Conservation (phyloP, 169 alveolate genomes). For the Eimeria sp. region DNA sequence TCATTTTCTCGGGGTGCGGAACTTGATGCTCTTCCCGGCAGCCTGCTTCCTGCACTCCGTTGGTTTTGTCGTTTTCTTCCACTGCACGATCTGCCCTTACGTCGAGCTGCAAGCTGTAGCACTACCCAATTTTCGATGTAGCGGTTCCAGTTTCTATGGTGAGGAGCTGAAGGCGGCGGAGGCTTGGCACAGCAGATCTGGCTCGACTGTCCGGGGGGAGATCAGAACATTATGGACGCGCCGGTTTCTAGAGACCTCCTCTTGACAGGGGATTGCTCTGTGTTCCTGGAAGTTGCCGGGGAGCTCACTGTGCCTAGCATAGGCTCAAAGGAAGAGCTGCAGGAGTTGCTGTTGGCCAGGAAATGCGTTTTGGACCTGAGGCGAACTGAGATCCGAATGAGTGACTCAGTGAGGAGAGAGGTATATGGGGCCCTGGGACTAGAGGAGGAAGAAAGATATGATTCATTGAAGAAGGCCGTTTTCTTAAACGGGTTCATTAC, state of each 20-base stretch:
- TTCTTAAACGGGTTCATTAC: constrained; percentile 3
- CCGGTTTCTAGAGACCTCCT: background rate
- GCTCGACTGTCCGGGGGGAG: background rate
- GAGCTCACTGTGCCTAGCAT: constrained; percentile 43
- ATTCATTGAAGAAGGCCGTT: background rate
- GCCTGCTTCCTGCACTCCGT: background rate
- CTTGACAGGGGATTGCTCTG: constrained; percentile 9
- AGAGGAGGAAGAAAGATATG: background rate
- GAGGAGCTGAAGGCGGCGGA: background rate
- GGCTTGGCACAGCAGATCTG: background rate
- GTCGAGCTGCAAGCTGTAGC: background rate
- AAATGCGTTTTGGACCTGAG: constrained; percentile 19
- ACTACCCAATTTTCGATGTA: background rate
- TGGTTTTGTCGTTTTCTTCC: background rate
- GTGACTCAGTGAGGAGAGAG: constrained; percentile 11
- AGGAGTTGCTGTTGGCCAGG: background rate
- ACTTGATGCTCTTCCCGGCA: background rate
- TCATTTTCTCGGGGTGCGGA: background rate
- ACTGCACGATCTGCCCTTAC: background rate
- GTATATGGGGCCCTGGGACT: constrained; percentile 48
- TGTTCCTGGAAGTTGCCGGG: constrained; percentile 46
- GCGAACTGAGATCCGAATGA: constrained; percentile 53
- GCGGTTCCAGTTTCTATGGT: background rate
- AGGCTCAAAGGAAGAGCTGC: constrained; percentile 29
- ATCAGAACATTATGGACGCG: background rate